A percentile compares a stretch with the other conserved stretches of the same genome.
Conservation (phyloP, 768 basidiomycete genomes). For the Chiua virens region DNA sequence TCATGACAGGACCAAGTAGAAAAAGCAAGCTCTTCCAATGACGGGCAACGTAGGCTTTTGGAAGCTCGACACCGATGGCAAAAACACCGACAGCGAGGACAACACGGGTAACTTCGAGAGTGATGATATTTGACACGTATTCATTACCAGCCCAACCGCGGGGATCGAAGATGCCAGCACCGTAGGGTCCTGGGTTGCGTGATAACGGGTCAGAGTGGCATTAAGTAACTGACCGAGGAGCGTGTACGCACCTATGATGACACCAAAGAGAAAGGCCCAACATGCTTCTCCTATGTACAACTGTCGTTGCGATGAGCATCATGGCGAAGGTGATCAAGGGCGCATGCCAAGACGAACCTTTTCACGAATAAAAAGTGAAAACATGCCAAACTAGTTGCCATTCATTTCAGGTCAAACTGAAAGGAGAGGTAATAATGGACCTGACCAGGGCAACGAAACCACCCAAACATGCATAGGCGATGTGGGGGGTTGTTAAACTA, state of each 20-base stretch:
- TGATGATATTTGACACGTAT: constrained; percentile 66
- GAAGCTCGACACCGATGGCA: constrained; percentile 96
- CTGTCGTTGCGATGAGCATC: constrained; percentile 33
- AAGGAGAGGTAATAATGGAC: constrained; percentile 5
- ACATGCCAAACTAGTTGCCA: constrained; percentile 80
- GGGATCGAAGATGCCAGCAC: constrained; percentile 79
- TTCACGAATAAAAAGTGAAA: constrained; percentile 89
- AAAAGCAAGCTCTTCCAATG: constrained; percentile 92
- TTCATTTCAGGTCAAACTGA: neutral
- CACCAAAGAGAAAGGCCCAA: constrained; percentile 91
- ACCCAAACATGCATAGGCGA: constrained; percentile 77
- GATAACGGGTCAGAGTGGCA: constrained; percentile 1
- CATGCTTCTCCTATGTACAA: constrained; percentile 96
- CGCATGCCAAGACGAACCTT: constrained; percentile 53
- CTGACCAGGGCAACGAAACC: constrained; percentile 77
- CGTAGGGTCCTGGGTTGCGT: constrained; percentile 66
- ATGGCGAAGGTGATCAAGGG: neutral
- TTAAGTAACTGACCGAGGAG: neutral
- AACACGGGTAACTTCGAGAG: constrained; percentile 86
- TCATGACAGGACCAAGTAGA: constrained; percentile 80
- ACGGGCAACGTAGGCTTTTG: constrained; percentile 90
- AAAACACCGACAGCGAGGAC: constrained; percentile 97
- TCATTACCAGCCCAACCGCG: constrained; percentile 64
- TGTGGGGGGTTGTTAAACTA: constrained; percentile 66
- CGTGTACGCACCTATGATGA: constrained; percentile 69